Evolutionary conservation across 179 eudicot species (phyloP).

Genomic region (Pouteria campechiana): DNA sequence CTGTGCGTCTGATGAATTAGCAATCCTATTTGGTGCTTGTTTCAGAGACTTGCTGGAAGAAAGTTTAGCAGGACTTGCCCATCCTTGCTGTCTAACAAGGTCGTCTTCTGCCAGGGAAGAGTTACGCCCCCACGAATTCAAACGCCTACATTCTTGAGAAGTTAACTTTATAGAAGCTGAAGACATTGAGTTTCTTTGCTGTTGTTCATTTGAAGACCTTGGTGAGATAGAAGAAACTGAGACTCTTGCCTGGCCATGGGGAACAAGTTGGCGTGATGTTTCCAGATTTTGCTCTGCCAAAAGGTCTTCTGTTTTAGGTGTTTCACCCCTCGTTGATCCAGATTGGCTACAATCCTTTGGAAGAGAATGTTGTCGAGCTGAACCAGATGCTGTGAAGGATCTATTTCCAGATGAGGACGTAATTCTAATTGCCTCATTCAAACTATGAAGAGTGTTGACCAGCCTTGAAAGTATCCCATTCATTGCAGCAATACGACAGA

Average conservation of each 20-base stretch:
- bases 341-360: too few species aligned
- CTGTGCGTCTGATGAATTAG: conserved; percentile 32
- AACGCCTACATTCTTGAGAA: conserved; percentile 17
- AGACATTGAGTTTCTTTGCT: conserved; percentile 25
- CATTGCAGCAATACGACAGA: conserved; percentile 91
- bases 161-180: conserved; percentile 20
- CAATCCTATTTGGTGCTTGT: conserved; percentile 43
- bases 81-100: conserved; percentile 44
- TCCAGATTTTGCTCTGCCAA: too few species aligned
- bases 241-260: conserved; percentile 31
- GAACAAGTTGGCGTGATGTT: conserved; percentile 50
- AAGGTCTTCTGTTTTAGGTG: too few species aligned
- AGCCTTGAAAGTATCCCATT: conserved; percentile 89
- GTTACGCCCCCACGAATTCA: conserved; percentile 22
- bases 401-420: conserved; percentile 56
- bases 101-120: conserved; percentile 50
- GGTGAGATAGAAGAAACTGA: conserved; percentile 34
- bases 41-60: conserved; percentile 53
- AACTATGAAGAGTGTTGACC: conserved; percentile 73
- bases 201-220: conserved; percentile 35
- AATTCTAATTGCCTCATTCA: conserved; percentile 88
- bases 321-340: conserved; percentile 50
- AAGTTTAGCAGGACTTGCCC: conserved; percentile 27
- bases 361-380: conserved; percentile 41
- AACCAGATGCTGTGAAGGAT: conserved; percentile 54